These are phyloP conservation scores for Diutina pseudorugosa DNA, from an alignment of 1,139 yeast species.

Conservation along the genomic window DNA sequence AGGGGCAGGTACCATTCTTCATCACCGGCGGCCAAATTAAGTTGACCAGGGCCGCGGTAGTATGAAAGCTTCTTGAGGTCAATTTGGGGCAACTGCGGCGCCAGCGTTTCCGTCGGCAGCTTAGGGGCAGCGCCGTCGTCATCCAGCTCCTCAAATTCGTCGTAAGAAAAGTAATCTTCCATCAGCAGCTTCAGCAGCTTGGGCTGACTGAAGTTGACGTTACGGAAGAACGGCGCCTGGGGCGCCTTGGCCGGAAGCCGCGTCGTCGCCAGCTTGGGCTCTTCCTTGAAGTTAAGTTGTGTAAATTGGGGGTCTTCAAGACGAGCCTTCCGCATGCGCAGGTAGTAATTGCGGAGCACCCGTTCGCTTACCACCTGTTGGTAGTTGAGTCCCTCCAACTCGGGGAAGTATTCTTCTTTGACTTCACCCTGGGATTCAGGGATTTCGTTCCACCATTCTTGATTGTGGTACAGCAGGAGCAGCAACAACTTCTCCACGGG, in stretches of 20 bases:
- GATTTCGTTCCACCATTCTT: not conserved
- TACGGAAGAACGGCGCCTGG: not conserved
- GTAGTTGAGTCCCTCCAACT: not conserved
- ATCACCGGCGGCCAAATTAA: slow-evolving; percentile 1
- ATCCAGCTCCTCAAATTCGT: slow-evolving; percentile 1
- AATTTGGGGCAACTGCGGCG: not conserved
- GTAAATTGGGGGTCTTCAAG: slow-evolving; percentile 2
- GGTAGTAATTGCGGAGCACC: not conserved
- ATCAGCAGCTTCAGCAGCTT: not conserved
- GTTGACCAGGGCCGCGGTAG: not conserved
- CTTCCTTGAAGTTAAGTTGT: not conserved
- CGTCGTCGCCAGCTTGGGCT: not conserved
- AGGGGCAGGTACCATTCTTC: not conserved
- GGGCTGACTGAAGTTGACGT: slow-evolving; percentile 1
- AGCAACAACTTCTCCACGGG: slow-evolving; percentile 3
- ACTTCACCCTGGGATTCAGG: not conserved
- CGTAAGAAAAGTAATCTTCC: slow-evolving; percentile 2
- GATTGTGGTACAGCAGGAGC: slow-evolving; percentile 1
- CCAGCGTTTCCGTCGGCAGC: not conserved
- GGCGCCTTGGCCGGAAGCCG: not conserved
- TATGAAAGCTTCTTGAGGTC: not conserved
- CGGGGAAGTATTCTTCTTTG: not conserved
- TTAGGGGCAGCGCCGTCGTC: not conserved
- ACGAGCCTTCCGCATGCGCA: not conserved
- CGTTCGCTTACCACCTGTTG: not conserved